phyloP scores from a whole-genome alignment of 192 early-diverging fungal genomes.

The Coemansia sp. region DNA sequence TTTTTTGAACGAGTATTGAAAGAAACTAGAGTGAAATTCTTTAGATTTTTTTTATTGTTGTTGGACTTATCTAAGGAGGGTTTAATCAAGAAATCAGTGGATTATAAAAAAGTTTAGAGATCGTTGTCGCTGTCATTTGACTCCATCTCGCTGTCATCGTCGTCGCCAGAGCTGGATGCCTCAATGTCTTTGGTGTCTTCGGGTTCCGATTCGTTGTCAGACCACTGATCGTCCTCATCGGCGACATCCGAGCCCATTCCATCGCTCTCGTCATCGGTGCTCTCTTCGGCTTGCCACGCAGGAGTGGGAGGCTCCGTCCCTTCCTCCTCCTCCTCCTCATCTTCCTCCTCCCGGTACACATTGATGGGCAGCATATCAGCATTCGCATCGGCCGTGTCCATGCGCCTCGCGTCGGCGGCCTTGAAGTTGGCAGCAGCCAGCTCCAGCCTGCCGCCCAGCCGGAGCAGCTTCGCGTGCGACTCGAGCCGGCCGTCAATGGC shows the following conservation, averaged over 20 bases:
- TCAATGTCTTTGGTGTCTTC: background rate
- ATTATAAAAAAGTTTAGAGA: background rate
- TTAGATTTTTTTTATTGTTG: background rate
- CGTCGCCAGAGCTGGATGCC: no score
- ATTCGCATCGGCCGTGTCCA: background rate
- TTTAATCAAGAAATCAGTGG: background rate
- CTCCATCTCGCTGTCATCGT: constrained; percentile 1
- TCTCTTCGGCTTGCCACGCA: constrained; percentile 46
- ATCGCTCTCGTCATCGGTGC: constrained; percentile 16
- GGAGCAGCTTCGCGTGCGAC: constrained; percentile 28
- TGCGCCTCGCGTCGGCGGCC: background rate
- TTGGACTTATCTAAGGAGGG: background rate
- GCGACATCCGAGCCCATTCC: background rate
- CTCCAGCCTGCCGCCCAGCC: constrained; percentile 44
- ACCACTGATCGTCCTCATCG: constrained; percentile 37
- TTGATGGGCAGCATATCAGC: constrained; percentile 28
- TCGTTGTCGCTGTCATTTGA: background rate
- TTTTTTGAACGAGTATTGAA: no score
- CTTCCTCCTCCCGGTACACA: constrained; percentile 27
- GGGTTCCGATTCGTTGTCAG: constrained; percentile 17
- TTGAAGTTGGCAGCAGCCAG: constrained; percentile 11
- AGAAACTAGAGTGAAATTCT: background rate
- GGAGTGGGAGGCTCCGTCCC: constrained; percentile 30
- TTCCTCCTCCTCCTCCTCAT: constrained; percentile 17
- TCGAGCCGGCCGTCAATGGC: constrained; percentile 31